Conservation (phyloP, 2,329 filamentous ascomycete genomes). For the Westerdykella aurantiaca region DNA sequence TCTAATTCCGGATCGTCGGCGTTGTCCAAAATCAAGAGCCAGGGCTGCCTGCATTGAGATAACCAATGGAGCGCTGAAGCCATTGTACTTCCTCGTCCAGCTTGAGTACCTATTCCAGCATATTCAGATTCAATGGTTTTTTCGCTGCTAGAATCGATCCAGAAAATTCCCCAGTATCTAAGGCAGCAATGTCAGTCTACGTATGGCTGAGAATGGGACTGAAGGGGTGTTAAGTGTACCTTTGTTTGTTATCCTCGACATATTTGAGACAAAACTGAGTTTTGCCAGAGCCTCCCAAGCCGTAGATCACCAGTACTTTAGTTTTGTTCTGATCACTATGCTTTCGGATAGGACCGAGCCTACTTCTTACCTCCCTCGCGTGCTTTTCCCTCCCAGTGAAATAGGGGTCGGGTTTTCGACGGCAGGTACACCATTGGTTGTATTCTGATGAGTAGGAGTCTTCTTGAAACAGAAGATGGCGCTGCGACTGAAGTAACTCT, state of each 20-base stretch:
- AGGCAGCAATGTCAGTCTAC: background rate
- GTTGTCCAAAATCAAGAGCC: constrained; percentile 17
- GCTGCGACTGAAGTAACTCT: constrained; percentile 9
- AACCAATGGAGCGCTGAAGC: constrained; percentile 19
- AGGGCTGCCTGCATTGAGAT: constrained; percentile 10
- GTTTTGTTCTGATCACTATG: constrained; percentile 8
- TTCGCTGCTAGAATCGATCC: constrained; percentile 30
- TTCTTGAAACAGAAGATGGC: constrained; percentile 3
- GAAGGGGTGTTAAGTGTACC: constrained; percentile 15
- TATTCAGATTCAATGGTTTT: constrained; percentile 20
- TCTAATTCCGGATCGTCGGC: constrained; percentile 12
- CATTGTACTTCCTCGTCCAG: constrained; percentile 20
- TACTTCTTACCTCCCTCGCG: constrained; percentile 8
- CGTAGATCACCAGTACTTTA: constrained; percentile 32
- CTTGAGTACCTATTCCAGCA: constrained; percentile 19
- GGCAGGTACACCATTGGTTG: constrained; percentile 18
- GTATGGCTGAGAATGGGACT: constrained; percentile 3
- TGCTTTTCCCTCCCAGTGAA: constrained; percentile 19
- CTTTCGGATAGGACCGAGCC: constrained; percentile 8
- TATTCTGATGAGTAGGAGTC: constrained; percentile 2
- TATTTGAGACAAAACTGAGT: constrained; percentile 38
- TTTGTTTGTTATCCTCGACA: constrained; percentile 31
- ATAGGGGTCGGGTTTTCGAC: constrained; percentile 15
- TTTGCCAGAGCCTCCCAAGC: constrained; percentile 39
- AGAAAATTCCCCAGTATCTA: constrained; percentile 35